Evolutionary conservation across 163 green algal species (phyloP), one percentile per base, ranked within the genome.

Genomic region (Scenedesmus sp.): DNA sequence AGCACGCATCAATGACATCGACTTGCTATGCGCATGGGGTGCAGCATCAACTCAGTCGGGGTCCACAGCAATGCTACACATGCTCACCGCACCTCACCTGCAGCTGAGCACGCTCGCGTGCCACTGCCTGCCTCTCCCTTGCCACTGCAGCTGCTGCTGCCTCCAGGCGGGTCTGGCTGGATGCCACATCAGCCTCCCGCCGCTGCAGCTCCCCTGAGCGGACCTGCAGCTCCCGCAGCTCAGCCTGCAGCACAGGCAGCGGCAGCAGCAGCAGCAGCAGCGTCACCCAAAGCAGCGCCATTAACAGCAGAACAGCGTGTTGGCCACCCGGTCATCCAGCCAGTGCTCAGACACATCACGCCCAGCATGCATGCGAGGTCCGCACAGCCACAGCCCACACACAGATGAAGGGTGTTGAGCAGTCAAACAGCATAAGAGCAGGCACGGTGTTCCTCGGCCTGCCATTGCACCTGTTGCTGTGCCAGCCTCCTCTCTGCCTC

Each of bases 401-500:
- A 24, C 22, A n/a, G 59, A 35, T 35, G 59, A 20, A 33, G 9
- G 22, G 10, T 4, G 59, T 33, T 7, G 22, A 3, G 20, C 33
- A 9, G 22, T 72, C 30, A 37, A 18, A 9, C 65, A 76, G 12
- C 30, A 40, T 9, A 35, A 4, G 16, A 22, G 16, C 24, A 40
- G 5, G 30, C 40, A 2, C 2, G 30, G 30, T 76, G 30, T 30
- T 56, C 13, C 65, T 56, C 13, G 10, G 5, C 3, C 40, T 26
- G 44, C 42, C 3, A 5, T 22, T 22, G 20, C 15, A 61, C 46
- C 79, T 84, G 59, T 44, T 92, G 87, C 49, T 35, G 56, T 44
- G 56, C 43, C 80, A 92, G n/a, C 12, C 88, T 68, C 59, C 33
- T 35, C 68, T 92, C 88, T 6, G 88, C 88, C 20, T 72, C 80